Evolutionary conservation across 1,284 basidiomycete species (phyloP).

Genomic region (Omphalotus olearius): DNA sequence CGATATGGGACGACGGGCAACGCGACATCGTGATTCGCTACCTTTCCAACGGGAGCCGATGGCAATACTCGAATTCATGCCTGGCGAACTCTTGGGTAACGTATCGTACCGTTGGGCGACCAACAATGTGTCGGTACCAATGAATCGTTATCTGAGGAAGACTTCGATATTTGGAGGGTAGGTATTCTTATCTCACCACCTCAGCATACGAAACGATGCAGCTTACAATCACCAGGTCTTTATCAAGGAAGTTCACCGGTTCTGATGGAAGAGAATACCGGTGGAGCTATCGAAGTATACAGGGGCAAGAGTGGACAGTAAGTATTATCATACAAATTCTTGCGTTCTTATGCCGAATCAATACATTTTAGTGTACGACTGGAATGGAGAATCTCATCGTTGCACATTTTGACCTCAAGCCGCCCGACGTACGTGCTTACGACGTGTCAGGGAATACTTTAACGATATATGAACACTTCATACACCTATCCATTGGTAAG

Average conservation of each 20-base stretch:
- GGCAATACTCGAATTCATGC: slow-evolving; percentile 53
- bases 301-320: slow-evolving; percentile 68
- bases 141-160: slow-evolving; percentile 58
- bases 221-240: slow-evolving; percentile 37
- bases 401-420: slow-evolving; percentile 57
- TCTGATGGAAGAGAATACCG: slow-evolving; percentile 64
- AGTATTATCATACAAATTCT: slow-evolving; percentile 23
- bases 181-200: slow-evolving; percentile 22
- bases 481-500: slow-evolving; percentile 53
- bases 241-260: slow-evolving; percentile 59
- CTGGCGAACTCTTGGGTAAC: slow-evolving; percentile 50
- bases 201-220: slow-evolving; percentile 6
- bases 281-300: slow-evolving; percentile 50
- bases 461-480: slow-evolving; percentile 55
- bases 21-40: slow-evolving; percentile 49
- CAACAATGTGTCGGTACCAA: slow-evolving; percentile 40
- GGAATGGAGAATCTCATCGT: slow-evolving; percentile 46
- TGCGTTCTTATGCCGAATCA: not conserved
- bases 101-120: slow-evolving; percentile 39
- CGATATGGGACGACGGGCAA: slow-evolving; percentile 58
- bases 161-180: slow-evolving; percentile 60
- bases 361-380: slow-evolving; percentile 45
- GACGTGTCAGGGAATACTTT: slow-evolving; percentile 63
- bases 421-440: slow-evolving; percentile 47
- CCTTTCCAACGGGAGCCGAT: slow-evolving; percentile 47